Evolutionary conservation across 805 yeast species (phyloP), one percentile per base, ranked within the genome.

Genomic region (Yarrowia hollandica): DNA sequence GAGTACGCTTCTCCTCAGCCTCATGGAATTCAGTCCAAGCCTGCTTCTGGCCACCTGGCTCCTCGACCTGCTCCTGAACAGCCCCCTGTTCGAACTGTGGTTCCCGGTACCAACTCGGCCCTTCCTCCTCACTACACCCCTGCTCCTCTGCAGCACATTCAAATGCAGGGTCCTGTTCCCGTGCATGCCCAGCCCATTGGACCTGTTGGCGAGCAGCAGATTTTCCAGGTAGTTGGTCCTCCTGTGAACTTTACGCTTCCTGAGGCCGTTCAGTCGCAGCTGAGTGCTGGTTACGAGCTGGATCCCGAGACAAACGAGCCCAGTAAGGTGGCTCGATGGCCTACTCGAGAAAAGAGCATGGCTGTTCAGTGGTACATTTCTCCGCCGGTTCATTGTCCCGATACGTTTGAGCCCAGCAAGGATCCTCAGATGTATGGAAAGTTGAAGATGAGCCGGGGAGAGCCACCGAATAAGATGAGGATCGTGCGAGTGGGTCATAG

Each of bases 401-500:
- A 38, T 9, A 30, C 38, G 5, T 31, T 38, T 39, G 50, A 39
- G 38, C 59, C 59, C 5, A 8, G 21, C 23, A 55, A 39, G 21
- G 59, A 55, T 5, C 11, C 59, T 3, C 38, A 55, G 19, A 28
- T 55, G 59, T 31, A 39, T 22, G 59, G 59, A 3, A 55, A 55
- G 33, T 9, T 55, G 19, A 28, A 30, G n/a, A n/a, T 55, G 37
- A 15, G 8, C 14, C 16, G 22, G 8, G 59, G 44, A 8, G 59
- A 55, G 31, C 48, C 37, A 2, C 31, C 50, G 5, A 39, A 7
- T 5, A 55, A 55, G 33, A 22, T 28, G 22, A 38, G 59, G 6
- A 31, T 55, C 10, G 38, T 55, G 16, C 11, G 48, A 4, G 59
- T 84, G 33, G 90, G 95, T 5, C 95, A 89, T 66, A 81, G 87